Conservation (phyloP, 139 green algal species). For the Dunaliella sp. region DNA sequence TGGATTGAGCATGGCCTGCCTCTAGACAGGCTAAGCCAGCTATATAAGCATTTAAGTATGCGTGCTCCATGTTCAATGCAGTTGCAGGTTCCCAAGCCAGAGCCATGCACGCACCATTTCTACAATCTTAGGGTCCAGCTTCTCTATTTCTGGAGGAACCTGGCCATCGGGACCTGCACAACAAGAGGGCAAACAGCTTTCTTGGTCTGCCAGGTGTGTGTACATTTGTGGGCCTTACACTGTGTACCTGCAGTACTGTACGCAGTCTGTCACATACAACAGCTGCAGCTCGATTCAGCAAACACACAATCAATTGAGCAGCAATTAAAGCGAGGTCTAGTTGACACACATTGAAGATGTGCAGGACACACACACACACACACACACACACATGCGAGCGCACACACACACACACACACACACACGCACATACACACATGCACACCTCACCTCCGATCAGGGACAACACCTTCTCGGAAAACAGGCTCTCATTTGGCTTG, state of each 20-base stretch:
- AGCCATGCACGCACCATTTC: too few relatives aligned
- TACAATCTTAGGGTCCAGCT: slow-evolving; percentile 46
- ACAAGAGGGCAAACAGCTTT: too few relatives aligned
- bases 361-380: not conserved
- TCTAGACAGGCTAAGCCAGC: too few relatives aligned
- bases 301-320: not conserved
- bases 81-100: too few relatives aligned
- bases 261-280: not conserved
- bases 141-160: slow-evolving; percentile 26
- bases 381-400: not conserved
- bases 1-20: too few relatives aligned
- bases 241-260: too few relatives aligned
- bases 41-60: too few relatives aligned
- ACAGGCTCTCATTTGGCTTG: slow-evolving; percentile 38
- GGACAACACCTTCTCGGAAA: slow-evolving; percentile 55
- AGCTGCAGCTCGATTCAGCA: not conserved
- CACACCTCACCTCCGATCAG: slow-evolving; percentile 55
- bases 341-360: too few relatives aligned
- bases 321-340: not conserved
- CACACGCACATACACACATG: not conserved
- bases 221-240: too few relatives aligned
- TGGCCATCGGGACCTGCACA: slow-evolving; percentile 22
- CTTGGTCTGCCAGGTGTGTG: too few relatives aligned
- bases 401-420: not conserved
- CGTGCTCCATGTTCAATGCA: too few relatives aligned